A percentile compares a stretch with the other conserved stretches of the same genome.
These are phyloP conservation scores for Inosperma sp. DNA, from an alignment of 768 basidiomycete species.

Conservation along the genomic window DNA sequence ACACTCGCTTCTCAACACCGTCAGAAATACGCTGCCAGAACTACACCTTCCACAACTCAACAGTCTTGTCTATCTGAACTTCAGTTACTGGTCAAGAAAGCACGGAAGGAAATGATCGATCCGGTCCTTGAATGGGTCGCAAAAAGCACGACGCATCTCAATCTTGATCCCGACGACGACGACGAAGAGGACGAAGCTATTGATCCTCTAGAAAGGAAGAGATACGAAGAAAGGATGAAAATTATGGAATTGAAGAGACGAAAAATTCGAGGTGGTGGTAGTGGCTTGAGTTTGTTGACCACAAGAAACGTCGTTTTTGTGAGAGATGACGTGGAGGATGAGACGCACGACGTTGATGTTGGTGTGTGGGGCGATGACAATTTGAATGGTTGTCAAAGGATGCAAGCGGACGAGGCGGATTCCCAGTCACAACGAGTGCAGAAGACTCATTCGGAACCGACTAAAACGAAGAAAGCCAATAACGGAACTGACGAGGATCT, in stretches of 20 bases:
- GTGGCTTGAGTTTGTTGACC: constrained; percentile 31
- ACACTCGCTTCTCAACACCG: constrained; percentile 39
- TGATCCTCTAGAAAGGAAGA: constrained; percentile 28
- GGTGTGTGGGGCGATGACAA: constrained; percentile 30
- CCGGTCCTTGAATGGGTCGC: constrained; percentile 38
- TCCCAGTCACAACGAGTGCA: background rate
- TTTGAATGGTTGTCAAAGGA: constrained; percentile 1
- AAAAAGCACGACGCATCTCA: constrained; percentile 30
- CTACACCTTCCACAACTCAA: constrained; percentile 37
- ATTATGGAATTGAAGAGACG: constrained; percentile 54
- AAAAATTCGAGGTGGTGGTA: constrained; percentile 31
- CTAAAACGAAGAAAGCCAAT: background rate
- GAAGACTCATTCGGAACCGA: background rate
- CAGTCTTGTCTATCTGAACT: constrained; percentile 47
- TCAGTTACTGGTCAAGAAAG: constrained; percentile 53
- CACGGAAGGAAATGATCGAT: constrained; percentile 48
- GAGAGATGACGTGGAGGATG: constrained; percentile 54
- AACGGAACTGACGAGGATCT: background rate
- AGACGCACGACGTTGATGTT: constrained; percentile 58
- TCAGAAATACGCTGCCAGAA: constrained; percentile 33
- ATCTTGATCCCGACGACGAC: constrained; percentile 30
- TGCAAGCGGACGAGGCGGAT: background rate
- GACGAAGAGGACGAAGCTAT: constrained; percentile 33
- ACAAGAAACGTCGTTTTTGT: constrained; percentile 44
- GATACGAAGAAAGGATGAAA: constrained; percentile 46